phyloP scores from a whole-genome alignment of 2,329 filamentous ascomycete genomes.

The Sporothrix sp. region DNA sequence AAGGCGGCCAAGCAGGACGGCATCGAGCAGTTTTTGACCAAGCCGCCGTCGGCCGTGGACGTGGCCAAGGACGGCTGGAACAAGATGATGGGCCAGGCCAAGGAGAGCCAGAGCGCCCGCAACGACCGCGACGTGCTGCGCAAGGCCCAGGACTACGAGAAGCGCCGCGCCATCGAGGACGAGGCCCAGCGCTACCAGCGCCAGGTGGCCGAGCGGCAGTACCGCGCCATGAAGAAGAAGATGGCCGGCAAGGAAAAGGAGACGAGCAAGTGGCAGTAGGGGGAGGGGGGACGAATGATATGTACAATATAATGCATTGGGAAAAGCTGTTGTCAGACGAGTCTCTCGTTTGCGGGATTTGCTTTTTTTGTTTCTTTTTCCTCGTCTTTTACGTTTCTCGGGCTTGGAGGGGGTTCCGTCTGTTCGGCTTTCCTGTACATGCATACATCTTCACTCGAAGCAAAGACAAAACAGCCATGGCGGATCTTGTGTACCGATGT shows the following conservation, averaged over 20 bases:
- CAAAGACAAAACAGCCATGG: background rate
- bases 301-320: background rate
- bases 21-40: background rate
- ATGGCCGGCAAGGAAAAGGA: slow-evolving; percentile 7
- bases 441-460: slow-evolving; percentile 5
- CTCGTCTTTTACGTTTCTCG: background rate
- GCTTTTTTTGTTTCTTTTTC: background rate
- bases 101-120: slow-evolving; percentile 15
- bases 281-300: background rate
- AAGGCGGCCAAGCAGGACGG: too few species aligned
- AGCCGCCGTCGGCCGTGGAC: slow-evolving; percentile 12
- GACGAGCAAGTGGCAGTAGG: slow-evolving; percentile 2
- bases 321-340: too few species aligned
- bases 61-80: slow-evolving; percentile 17
- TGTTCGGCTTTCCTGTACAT: background rate
- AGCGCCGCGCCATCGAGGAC: slow-evolving; percentile 56
- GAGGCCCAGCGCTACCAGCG: slow-evolving; percentile 18
- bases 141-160: slow-evolving; percentile 23
- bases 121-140: slow-evolving; percentile 11
- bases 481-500: too few species aligned
- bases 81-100: slow-evolving; percentile 17
- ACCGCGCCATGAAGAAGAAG: slow-evolving; percentile 15
- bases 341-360: too few species aligned
- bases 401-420: too few species aligned
- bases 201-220: slow-evolving; percentile 17